Evolutionary conservation across 2,329 filamentous ascomycete genomes (phyloP).

Genomic region (Paracorniculantispora psalliotae): DNA sequence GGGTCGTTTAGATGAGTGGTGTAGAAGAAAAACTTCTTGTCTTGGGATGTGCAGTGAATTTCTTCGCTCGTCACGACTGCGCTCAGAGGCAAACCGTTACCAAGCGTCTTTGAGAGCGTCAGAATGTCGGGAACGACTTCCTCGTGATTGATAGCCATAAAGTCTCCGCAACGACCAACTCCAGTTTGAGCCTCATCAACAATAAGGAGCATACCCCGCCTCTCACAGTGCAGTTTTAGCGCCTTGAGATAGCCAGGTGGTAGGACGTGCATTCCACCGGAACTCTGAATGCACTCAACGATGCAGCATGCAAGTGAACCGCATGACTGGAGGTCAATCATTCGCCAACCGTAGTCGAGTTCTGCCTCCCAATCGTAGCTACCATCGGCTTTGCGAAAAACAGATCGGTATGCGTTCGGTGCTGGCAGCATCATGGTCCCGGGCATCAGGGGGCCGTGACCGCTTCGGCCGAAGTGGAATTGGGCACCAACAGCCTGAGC

Average conservation of each 20-base stretch:
- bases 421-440: constrained; percentile 54
- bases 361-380: constrained; percentile 59
- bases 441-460: constrained; percentile 45
- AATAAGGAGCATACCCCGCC: constrained; percentile 54
- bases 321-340: constrained; percentile 55
- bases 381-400: constrained; percentile 53
- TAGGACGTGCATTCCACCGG: constrained; percentile 55
- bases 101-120: constrained; percentile 56
- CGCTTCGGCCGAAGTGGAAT: constrained; percentile 50
- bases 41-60: constrained; percentile 44
- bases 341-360: constrained; percentile 53
- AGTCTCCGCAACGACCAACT: constrained; percentile 50
- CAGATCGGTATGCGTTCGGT: constrained; percentile 56
- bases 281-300: constrained; percentile 56
- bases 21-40: constrained; percentile 50
- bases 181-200: constrained; percentile 59
- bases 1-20: constrained; percentile 62
- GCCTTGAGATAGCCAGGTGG: constrained; percentile 54
- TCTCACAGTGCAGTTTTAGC: constrained; percentile 50
- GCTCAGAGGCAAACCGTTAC: constrained; percentile 54
- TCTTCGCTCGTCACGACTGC: constrained; percentile 51
- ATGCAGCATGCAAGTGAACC: constrained; percentile 61
- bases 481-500: constrained; percentile 48
- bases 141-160: constrained; percentile 55
- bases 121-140: constrained; percentile 54